These are phyloP conservation scores for Trichoderma breve DNA, from an alignment of 2,329 filamentous ascomycete species.

Conservation along the genomic window DNA sequence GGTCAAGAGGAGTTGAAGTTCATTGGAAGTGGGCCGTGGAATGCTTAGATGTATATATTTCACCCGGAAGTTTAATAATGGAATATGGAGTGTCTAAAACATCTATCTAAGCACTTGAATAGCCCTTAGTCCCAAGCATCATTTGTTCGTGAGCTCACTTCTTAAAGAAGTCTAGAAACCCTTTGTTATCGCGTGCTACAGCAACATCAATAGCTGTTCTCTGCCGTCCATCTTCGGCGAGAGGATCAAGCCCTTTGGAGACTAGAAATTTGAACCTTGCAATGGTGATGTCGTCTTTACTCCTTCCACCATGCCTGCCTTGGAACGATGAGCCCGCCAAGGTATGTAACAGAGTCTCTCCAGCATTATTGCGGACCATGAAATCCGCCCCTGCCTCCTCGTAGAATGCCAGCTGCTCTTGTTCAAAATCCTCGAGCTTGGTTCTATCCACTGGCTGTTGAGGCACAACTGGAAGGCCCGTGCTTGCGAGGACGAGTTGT, in stretches of 20 bases:
- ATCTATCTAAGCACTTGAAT: neutral
- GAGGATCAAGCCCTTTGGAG: constrained; percentile 29
- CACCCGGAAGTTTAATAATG: neutral
- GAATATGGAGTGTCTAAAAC: neutral
- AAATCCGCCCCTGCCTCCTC: neutral
- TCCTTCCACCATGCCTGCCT: neutral
- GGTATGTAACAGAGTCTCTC: neutral
- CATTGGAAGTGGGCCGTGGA: neutral
- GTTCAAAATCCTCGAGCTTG: neutral
- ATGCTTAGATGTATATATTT: neutral
- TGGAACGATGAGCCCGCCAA: neutral
- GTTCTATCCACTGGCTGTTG: neutral
- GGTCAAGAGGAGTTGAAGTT: neutral
- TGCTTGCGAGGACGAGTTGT: neutral
- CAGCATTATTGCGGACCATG: neutral
- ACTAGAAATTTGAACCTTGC: constrained; percentile 28
- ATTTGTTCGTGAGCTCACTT: neutral
- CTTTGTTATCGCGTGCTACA: constrained; percentile 29
- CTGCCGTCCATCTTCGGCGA: constrained; percentile 29
- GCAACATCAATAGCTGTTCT: constrained; percentile 37
- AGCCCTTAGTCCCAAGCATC: neutral
- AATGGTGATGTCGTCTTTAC: constrained; percentile 14
- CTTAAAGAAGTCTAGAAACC: constrained; percentile 31
- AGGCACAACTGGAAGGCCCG: neutral
- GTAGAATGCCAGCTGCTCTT: neutral